Evolutionary conservation across 2,329 filamentous ascomycete genomes (phyloP).

Genomic region (Ploettnerulaceae sp.): DNA sequence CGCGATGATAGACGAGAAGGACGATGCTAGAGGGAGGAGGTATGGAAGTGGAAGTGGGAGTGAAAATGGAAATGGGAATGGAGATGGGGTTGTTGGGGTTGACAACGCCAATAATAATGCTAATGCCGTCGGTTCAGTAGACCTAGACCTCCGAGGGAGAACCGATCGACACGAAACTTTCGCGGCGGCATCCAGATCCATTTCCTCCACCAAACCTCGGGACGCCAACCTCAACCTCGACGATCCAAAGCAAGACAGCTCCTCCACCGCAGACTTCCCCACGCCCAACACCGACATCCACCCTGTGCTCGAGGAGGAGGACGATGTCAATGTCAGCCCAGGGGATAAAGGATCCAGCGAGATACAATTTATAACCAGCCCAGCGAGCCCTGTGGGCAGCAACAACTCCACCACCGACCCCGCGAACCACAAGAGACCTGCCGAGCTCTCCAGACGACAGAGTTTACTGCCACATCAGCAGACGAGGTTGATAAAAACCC

Average conservation of each 20-base stretch:
- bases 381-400: no score
- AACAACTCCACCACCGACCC: conserved; percentile 4
- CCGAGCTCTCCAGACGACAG: conserved; percentile 34
- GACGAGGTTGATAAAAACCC: conserved; percentile 45
- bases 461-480: conserved; percentile 44
- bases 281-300: conserved; percentile 31
- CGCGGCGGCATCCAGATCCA: conserved; percentile 8
- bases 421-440: conserved; percentile 20
- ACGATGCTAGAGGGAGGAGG: conserved; percentile 5
- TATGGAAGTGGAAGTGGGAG: background rate
- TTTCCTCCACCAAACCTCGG: conserved; percentile 12
- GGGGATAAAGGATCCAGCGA: background rate
- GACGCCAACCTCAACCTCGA: conserved; percentile 11
- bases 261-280: conserved; percentile 28
- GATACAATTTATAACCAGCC: conserved; percentile 1
- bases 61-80: no score
- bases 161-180: conserved; percentile 20
- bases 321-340: conserved; percentile 7
- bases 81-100: conserved; percentile 4
- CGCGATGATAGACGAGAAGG: conserved; percentile 18
- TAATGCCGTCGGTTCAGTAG: background rate
- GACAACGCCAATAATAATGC: conserved; percentile 6
- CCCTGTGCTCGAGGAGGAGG: conserved; percentile 23
- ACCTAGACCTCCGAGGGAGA: conserved; percentile 3
- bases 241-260: conserved; percentile 26